A percentile compares a stretch with the other conserved stretches of the same genome.
phyloP scores from a whole-genome alignment of 2,329 filamentous ascomycete genomes.

The Lachnellula subtilissima region DNA sequence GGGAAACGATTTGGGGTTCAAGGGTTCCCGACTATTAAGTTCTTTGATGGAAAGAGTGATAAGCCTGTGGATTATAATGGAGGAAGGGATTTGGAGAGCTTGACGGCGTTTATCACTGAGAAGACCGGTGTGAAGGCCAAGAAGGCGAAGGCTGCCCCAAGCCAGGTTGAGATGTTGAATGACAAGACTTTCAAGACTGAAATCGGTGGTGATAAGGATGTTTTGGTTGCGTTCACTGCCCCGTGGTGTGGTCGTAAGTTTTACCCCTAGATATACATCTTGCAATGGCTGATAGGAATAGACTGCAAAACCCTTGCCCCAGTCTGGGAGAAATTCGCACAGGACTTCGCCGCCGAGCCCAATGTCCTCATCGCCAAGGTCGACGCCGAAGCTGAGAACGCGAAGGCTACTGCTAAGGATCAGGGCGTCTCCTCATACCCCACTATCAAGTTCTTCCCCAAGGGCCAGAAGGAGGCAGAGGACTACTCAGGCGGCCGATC shows the following conservation, averaged over 20 bases:
- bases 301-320: conserved; percentile 97
- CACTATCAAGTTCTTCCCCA: conserved; percentile 96
- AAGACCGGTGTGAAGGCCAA: conserved; percentile 83
- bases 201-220: conserved; percentile 81
- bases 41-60: conserved; percentile 91
- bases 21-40: conserved; percentile 97
- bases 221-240: conserved; percentile 93
- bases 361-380: conserved; percentile 89
- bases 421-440: conserved; percentile 84
- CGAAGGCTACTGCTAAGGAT: conserved; percentile 70
- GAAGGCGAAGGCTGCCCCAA: conserved; percentile 66
- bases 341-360: conserved; percentile 72
- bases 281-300: conserved; percentile 36
- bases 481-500: conserved; percentile 71
- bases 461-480: conserved; percentile 68
- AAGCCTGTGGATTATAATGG: conserved; percentile 80
- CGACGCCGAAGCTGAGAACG: conserved; percentile 82
- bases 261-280: background rate
- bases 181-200: conserved; percentile 72
- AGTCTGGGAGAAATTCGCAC: conserved; percentile 80
- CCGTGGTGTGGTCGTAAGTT: conserved; percentile 92
- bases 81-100: conserved; percentile 80
- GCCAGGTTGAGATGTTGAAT: conserved; percentile 72
- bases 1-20: conserved; percentile 84
- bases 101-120: conserved; percentile 74